Evolutionary conservation across 2,329 filamentous ascomycete species (phyloP).

Genomic region (Didymella glomerata): DNA sequence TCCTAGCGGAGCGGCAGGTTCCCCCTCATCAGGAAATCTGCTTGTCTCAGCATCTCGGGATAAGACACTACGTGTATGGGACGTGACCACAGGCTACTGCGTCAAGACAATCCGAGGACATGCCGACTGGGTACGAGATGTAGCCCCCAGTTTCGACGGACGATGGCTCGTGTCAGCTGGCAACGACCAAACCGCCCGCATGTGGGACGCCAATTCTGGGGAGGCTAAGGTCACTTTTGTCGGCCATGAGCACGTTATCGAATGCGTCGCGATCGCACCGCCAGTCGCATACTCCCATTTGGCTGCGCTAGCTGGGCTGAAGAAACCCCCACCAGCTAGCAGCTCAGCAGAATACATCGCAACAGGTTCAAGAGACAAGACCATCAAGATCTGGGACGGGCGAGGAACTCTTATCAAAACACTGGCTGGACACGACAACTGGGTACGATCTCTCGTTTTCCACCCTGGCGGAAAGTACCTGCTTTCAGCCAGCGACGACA

Average conservation of each 20-base stretch:
- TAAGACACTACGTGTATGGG: conserved; percentile 87
- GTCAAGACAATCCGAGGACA: conserved; percentile 89
- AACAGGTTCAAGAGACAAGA: conserved; percentile 88
- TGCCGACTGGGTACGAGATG: conserved; percentile 88
- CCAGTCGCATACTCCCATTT: conserved; percentile 79
- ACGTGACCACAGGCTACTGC: conserved; percentile 91
- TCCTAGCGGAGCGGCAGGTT: conserved; percentile 79
- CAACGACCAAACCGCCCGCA: conserved; percentile 79
- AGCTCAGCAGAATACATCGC: conserved; percentile 88
- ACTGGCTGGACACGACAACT: conserved; percentile 89
- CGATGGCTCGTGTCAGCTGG: conserved; percentile 83
- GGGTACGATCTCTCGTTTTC: conserved; percentile 86
- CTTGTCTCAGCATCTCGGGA: conserved; percentile 88
- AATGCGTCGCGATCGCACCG: conserved; percentile 88
- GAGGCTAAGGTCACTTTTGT: conserved; percentile 82
- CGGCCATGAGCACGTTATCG: conserved; percentile 85
- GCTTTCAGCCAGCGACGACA: conserved; percentile 86
- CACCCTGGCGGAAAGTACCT: conserved; percentile 93
- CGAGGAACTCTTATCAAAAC: conserved; percentile 86
- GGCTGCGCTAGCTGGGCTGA: conserved; percentile 78
- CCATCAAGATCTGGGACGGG: conserved; percentile 87
- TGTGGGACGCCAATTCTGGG: conserved; percentile 82
- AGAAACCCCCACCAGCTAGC: conserved; percentile 77
- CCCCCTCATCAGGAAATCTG: conserved; percentile 81
- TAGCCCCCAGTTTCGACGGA: conserved; percentile 82